Evolutionary conservation across 331 rosid genomes (phyloP).

Genomic region (Pyracantha coccinea): DNA sequence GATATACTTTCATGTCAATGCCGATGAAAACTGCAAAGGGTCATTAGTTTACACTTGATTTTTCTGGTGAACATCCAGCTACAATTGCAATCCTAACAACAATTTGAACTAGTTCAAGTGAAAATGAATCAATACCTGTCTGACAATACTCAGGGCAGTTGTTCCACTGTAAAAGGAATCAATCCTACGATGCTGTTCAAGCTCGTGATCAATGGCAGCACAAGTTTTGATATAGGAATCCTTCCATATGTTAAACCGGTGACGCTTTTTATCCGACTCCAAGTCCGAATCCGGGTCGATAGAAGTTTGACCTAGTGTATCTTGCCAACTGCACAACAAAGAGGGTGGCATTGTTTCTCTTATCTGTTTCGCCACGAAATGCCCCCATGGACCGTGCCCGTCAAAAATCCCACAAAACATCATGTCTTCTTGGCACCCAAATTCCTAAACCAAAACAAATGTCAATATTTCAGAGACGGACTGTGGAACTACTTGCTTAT

Average conservation of each 20-base stretch:
- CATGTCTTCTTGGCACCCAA: constrained; percentile 97
- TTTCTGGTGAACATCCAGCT: background rate
- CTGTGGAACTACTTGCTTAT: background rate
- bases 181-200: constrained; percentile 57
- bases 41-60: background rate
- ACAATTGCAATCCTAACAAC: background rate
- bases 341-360: constrained; percentile 81
- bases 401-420: constrained; percentile 88
- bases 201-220: constrained; percentile 75
- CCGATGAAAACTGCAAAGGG: background rate
- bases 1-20: background rate
- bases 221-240: constrained; percentile 80
- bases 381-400: constrained; percentile 98
- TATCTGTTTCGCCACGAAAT: constrained; percentile 75
- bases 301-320: constrained; percentile 56
- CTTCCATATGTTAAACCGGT: constrained; percentile 60
- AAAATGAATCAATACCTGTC: constrained; percentile 43
- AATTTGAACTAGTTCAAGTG: background rate
- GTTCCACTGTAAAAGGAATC: constrained; percentile 86
- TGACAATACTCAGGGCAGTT: constrained; percentile 78
- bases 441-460: constrained; percentile 47
- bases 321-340: constrained; percentile 83
- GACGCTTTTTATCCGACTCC: constrained; percentile 36
- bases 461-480: background rate
- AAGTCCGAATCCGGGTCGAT: constrained; percentile 24